phyloP scores from a whole-genome alignment of 257 asterid genomes.

The Salvia miltiorrhiza region DNA sequence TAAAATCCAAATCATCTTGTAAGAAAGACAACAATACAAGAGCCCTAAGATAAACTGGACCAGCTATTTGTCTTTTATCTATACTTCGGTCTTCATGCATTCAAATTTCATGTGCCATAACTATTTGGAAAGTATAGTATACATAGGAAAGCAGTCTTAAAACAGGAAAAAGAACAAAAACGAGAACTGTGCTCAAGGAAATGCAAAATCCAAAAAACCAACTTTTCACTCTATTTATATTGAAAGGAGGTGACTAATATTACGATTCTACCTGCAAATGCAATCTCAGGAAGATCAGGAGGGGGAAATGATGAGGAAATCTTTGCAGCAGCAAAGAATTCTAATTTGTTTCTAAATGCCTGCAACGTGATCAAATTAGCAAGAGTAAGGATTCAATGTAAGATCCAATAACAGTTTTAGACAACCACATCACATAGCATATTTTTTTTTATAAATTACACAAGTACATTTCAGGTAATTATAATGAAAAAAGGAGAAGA shows the following conservation, averaged over 20 bases:
- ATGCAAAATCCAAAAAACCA: slow-evolving; percentile 7
- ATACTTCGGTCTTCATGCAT: not conserved
- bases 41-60: slow-evolving; percentile 1
- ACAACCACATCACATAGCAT: slow-evolving; percentile 13
- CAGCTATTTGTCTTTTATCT: slow-evolving; percentile 1
- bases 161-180: not conserved
- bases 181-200: not conserved
- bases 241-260: not conserved
- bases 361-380: slow-evolving; percentile 33
- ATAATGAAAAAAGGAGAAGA: not conserved
- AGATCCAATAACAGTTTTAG: slow-evolving; percentile 11
- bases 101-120: not conserved
- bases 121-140: not conserved
- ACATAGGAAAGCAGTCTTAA: not conserved
- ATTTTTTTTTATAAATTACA: too few species aligned
- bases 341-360: slow-evolving; percentile 86
- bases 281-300: slow-evolving; percentile 94
- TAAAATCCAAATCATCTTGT: not conserved
- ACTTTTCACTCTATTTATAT: not conserved
- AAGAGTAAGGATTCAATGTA: slow-evolving; percentile 4
- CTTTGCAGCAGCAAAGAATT: slow-evolving; percentile 96
- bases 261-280: slow-evolving; percentile 78
- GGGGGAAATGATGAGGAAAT: slow-evolving; percentile 84
- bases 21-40: slow-evolving; percentile 13
- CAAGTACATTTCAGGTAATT: too few species aligned